These are phyloP conservation scores for Desmodesmus armatus DNA, from an alignment of 139 green algal genomes.

Conservation along the genomic window DNA sequence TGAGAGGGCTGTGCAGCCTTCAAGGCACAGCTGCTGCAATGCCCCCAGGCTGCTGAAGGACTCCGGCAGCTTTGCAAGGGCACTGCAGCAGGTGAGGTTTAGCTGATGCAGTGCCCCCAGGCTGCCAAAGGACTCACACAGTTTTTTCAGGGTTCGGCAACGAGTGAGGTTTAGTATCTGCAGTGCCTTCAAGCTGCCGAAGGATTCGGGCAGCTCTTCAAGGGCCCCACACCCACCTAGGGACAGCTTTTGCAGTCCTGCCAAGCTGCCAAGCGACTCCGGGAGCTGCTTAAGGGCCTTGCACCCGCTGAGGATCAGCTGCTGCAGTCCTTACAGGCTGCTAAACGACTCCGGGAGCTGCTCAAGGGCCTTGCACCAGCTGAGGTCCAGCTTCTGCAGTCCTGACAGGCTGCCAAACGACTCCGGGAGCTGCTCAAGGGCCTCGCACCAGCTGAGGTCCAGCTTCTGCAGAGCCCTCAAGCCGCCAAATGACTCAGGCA, in stretches of 20 bases:
- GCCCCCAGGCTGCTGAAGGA: not conserved
- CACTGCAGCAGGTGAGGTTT: not conserved
- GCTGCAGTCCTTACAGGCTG: not conserved
- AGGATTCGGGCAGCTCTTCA: conserved; percentile 9
- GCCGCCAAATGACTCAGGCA: conserved; percentile 9
- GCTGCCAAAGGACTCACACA: not conserved
- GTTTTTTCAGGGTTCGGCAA: not conserved
- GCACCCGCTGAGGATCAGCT: not conserved
- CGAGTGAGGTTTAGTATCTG: not conserved
- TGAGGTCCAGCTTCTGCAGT: not conserved
- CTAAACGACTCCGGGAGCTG: not conserved
- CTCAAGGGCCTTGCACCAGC: not conserved
- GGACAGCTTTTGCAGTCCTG: not conserved
- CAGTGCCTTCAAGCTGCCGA: not conserved
- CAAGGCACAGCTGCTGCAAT: not conserved
- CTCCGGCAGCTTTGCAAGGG: not conserved
- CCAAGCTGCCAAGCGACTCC: not conserved
- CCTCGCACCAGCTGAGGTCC: not conserved
- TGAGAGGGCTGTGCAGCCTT: not conserved
- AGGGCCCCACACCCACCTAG: not conserved
- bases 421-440: not conserved
- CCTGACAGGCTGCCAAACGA: not conserved
- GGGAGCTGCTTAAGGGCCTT: not conserved
- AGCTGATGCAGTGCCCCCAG: not conserved
- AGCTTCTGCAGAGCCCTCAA: not conserved